phyloP scores from a whole-genome alignment of 2,329 filamentous ascomycete genomes.

The Colletotrichum zoysiae region DNA sequence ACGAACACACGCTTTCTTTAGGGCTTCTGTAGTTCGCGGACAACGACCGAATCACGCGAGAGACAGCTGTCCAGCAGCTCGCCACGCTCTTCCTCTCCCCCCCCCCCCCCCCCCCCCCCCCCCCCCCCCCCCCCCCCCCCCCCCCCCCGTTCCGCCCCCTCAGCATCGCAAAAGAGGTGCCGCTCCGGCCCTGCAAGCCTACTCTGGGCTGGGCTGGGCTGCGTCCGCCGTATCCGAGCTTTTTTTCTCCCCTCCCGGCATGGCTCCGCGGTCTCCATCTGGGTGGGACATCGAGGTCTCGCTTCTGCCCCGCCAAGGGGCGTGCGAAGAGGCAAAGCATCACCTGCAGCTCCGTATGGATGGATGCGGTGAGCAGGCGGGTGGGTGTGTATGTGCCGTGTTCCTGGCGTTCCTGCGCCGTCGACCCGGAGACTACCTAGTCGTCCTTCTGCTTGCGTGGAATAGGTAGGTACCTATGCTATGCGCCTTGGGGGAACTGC shows the following conservation, averaged over 20 bases:
- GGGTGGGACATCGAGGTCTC: not conserved
- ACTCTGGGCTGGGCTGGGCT: constrained; percentile 7
- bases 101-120: too few species aligned
- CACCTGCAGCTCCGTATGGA: constrained; percentile 16
- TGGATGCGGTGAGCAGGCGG: constrained; percentile 18
- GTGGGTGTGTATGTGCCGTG: constrained; percentile 6
- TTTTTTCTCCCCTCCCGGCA: not conserved
- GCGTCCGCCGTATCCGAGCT: constrained; percentile 25
- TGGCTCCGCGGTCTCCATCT: not conserved
- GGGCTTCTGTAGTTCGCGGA: not conserved
- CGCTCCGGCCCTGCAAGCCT: constrained; percentile 18
- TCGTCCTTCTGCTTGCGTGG: constrained; percentile 6
- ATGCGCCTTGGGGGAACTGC: constrained; percentile 18
- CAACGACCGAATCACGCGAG: constrained; percentile 23
- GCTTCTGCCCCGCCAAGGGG: constrained; percentile 22
- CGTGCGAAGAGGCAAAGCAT: constrained; percentile 12
- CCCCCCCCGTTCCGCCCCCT: too few species aligned
- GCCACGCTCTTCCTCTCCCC: constrained; percentile 2
- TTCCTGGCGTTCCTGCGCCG: constrained; percentile 35
- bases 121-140: too few species aligned
- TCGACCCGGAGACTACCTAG: constrained; percentile 17
- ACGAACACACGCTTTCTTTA: not conserved
- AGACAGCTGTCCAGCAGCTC: constrained; percentile 24
- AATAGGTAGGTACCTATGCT: too few species aligned
- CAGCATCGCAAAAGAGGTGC: constrained; percentile 8